Evolutionary conservation across 345 rosid genomes (phyloP).

Genomic region (Eucalyptus albens): DNA sequence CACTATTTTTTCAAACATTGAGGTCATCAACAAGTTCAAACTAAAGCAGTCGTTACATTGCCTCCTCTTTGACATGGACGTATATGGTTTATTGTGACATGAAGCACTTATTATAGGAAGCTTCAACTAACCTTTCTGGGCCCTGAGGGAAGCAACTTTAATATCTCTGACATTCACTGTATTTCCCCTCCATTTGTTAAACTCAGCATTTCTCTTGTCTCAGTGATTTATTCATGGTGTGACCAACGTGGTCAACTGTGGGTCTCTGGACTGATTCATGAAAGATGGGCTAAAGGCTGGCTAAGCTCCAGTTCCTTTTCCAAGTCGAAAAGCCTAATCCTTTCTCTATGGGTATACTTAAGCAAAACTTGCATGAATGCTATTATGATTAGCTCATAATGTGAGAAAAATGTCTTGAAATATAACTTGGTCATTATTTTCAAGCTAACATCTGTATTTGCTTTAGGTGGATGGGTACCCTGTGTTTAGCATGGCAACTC

Average conservation of each 20-base stretch:
- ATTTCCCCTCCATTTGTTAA: neutral
- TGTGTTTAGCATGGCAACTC: conserved; percentile 98
- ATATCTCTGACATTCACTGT: neutral
- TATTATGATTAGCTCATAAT: neutral
- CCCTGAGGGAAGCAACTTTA: neutral
- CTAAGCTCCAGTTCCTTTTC: neutral
- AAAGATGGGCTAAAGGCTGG: neutral
- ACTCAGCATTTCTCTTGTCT: neutral
- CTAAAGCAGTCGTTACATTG: neutral
- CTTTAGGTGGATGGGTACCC: conserved; percentile 84
- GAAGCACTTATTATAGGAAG: neutral
- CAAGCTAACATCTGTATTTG: neutral
- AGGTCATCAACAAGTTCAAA: neutral
- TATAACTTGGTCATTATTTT: neutral
- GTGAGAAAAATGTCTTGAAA: neutral
- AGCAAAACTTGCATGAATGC: neutral
- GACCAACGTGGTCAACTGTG: neutral
- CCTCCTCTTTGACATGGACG: neutral
- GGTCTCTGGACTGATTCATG: neutral
- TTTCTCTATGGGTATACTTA: neutral
- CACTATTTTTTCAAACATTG: neutral
- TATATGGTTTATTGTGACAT: neutral
- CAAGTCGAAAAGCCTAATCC: neutral
- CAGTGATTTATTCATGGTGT: neutral
- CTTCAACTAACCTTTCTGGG: neutral